Evolutionary conservation across 306 rosid species (phyloP), one percentile per base, ranked within the genome.

Genomic region (Oxytropis ochrocephala): DNA sequence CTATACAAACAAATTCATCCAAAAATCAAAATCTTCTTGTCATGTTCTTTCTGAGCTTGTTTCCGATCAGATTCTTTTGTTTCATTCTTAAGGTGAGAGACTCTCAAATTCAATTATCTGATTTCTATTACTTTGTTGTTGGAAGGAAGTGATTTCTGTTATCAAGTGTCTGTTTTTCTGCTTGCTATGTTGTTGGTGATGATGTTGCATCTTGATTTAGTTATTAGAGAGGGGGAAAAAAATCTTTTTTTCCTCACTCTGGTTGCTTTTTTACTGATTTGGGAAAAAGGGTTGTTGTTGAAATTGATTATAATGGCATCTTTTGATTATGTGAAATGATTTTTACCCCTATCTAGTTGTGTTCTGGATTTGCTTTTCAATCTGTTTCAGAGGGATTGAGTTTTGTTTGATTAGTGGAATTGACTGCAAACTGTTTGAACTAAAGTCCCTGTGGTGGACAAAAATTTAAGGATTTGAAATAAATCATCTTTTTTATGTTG

Each of bases 21-120:
- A n/a, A n/a, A n/a, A n/a, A n/a, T n/a, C n/a, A n/a, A n/a, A n/a
- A n/a, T n/a, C n/a, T n/a, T n/a, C n/a, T n/a, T n/a, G 41, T 64
- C 12, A 38, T 32, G 48, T 78, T 56, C 75, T 42, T 8, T 19
- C 51, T 50, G 8, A 38, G 66, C 42, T 74, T 11, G 47, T 66
- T 69, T 68, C 71, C 16, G 47, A 56, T 73, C 74, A 67, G 70
- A 36, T n/a, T 43, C 27, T 50, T 29, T 56, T 11, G 38, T 81
- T 35, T 33, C 5, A 10, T 38, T 61, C 8, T 55, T 4, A 50
- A 53, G 84, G 84, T 74, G n/a, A 69, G 81, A 50, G 33, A 49
- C 29, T 74, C 55, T 21, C 5, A n/a, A n/a, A n/a, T n/a, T n/a
- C n/a, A 44, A 44, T 38, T 61, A 3, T 67, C 65, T 4, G 57